Evolutionary conservation across 2,329 filamentous ascomycete species (phyloP), one percentile per base, ranked within the genome.

Genomic region (Trichophyton mentagrophytes): DNA sequence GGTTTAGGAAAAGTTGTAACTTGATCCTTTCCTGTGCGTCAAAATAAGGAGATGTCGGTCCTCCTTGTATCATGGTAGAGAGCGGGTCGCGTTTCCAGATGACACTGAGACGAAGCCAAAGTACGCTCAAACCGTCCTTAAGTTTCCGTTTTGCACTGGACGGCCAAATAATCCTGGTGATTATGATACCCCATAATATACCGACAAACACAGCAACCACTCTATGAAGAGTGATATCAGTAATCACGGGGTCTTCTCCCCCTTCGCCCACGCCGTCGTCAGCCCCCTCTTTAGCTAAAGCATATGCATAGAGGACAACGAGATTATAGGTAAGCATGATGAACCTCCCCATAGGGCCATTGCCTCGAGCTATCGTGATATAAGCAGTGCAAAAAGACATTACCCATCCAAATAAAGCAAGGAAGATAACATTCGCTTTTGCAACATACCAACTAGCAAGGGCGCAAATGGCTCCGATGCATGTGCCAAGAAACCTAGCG

Each of bases 261-360:
- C 90, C 90, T 73, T 97, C 91, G 65, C 96, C 90, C 62, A 85
- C 79, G 53, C 95, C 90, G 61, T 95, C 85, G 60, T 89, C 86
- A 3, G 87, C 84, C 56, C 95, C 90, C 63, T 82, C 82, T 64
- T 90, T 86, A 0, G 88, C 87, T 8, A 97, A 80, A 60, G 89
- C 93, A 74, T 97, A 99, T 8, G 91, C 90, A 71, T 99, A 99
- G 2, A 99, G 80, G 6, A 90, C 90, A 17, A 89, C 92, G 49
- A 99, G 85, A 69, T 99, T 99, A 79, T 97, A 99, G 0, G 92
- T 95, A 53, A 99, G 82, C 69, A 97, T 83, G 64, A 95, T 93
- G 70, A 96, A 97, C 58, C 93, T 86, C 47, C 91, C 92, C 74
- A 97, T 87, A 0, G 92, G 90, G 0, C 89, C 91, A 71, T 92